Evolutionary conservation across 768 basidiomycete genomes (phyloP), one percentile per base, ranked within the genome.

Genomic region (Leccinum arenicola): DNA sequence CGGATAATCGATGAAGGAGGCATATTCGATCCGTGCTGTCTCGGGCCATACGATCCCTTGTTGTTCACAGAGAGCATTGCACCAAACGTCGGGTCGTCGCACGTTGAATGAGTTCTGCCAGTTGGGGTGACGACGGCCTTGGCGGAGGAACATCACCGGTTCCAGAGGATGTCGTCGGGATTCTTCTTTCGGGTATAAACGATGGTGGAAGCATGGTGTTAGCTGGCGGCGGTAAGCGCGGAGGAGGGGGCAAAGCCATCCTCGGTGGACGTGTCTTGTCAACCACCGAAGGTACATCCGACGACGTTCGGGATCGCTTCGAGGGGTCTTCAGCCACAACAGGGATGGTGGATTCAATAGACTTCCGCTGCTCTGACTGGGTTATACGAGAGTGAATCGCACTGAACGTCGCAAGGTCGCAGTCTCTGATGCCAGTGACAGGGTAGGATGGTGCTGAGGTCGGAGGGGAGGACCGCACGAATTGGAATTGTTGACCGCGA

Each of bases 51-150:
- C 17, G 71, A 71, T 52, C 77, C 72, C 57, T 74, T 80, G 35
- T 81, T n/a, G n/a, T n/a, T 80, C 9, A 87, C 80, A 40, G 80
- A 78, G 17, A 88, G 76, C 55, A 83, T 80, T 2, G 84, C 75
- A 2, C 89, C 88, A 64, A 91, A 86, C 6, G 88, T 88, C 1
- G 92, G 92, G 1, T 93, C 4, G 92, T 92, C 10, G 95, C 93
- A 14, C 95, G 89, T 67, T 93, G 88, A 61, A 97, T 87, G 68
- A 97, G 89, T 57, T 98, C 95, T 17, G 89, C 78, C 17, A 95
- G 96, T 6, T 95, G 95, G 2, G 96, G 95, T 0, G 96, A 98
- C 4, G 86, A 89, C 0, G 96, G 96, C 48, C 95, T 81, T 29
- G 91, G 88, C 0, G 95, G 95, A 11, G 90, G 89, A 6, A 75